Conservation (phyloP, 2,329 filamentous ascomycete genomes). For the Knufia petricola region DNA sequence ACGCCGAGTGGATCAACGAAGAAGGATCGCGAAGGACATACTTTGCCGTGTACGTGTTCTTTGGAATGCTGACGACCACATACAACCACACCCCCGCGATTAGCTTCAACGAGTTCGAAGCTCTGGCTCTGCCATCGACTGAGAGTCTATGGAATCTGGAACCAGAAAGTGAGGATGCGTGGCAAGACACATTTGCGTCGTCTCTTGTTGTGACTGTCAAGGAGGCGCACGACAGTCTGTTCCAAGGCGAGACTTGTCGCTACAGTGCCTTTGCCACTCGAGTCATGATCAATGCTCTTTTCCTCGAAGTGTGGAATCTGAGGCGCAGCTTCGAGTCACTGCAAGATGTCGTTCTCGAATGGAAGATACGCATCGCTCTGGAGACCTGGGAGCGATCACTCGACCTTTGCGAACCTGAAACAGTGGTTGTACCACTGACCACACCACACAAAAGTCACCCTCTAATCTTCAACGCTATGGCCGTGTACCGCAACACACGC, state of each 20-base stretch:
- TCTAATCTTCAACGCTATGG: constrained; percentile 95
- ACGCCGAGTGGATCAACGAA: constrained; percentile 90
- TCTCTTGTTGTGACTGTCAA: constrained; percentile 77
- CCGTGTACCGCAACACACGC: constrained; percentile 88
- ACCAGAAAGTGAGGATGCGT: constrained; percentile 65
- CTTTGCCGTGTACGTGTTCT: constrained; percentile 98
- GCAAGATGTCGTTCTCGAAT: constrained; percentile 95
- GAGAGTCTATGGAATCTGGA: constrained; percentile 91
- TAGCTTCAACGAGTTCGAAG: constrained; percentile 96
- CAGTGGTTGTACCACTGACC: constrained; percentile 76
- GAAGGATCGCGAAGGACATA: constrained; percentile 94
- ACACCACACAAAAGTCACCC: constrained; percentile 94
- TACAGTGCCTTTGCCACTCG: constrained; percentile 97
- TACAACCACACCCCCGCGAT: constrained; percentile 98
- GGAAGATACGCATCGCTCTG: constrained; percentile 87
- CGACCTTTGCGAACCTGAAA: constrained; percentile 85
- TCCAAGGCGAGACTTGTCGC: constrained; percentile 79
- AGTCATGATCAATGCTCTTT: constrained; percentile 97
- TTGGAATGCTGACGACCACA: constrained; percentile 83
- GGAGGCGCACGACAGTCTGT: constrained; percentile 87
- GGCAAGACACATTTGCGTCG: constrained; percentile 66
- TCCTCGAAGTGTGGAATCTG: constrained; percentile 97
- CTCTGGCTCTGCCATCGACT: constrained; percentile 80
- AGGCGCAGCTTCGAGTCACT: constrained; percentile 96
- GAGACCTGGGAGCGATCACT: constrained; percentile 99